A percentile compares a stretch with the other conserved stretches of the same genome.
Evolutionary conservation across 1,284 basidiomycete species (phyloP).

Genomic region (Wallemia hederae): DNA sequence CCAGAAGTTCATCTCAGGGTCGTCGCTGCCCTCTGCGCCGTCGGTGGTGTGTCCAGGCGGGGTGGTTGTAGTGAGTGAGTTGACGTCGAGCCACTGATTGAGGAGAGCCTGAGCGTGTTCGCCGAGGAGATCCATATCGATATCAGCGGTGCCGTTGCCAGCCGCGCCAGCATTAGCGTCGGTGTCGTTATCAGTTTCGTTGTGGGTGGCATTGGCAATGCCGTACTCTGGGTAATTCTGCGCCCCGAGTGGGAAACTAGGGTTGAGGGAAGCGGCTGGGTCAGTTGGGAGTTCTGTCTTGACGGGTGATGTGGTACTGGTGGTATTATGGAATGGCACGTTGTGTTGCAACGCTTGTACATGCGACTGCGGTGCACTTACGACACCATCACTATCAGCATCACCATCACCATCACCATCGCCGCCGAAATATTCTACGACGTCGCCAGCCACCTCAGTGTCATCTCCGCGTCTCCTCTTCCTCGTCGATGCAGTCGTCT

Average conservation of each 20-base stretch:
- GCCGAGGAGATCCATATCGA: not conserved
- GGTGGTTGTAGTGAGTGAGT: not conserved
- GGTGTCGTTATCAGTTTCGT: no score
- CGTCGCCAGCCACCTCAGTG: not conserved
- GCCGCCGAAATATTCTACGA: no score
- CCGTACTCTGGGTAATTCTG: not conserved
- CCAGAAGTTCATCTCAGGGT: not conserved
- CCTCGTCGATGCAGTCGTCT: no score
- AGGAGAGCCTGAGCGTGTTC: not conserved
- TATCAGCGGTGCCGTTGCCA: not conserved
- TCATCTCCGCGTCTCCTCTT: not conserved
- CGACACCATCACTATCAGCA: no score
- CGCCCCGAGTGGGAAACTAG: not conserved
- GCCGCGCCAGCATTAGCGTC: no score
- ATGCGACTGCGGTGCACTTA: no score
- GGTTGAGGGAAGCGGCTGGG: not conserved
- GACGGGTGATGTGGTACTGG: no score
- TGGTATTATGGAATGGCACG: no score
- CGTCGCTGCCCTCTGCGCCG: not conserved
- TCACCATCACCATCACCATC: no score
- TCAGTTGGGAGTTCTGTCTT: not conserved
- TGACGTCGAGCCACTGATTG: not conserved
- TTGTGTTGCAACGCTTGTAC: no score
- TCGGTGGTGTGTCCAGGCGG: not conserved
- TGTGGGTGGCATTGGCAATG: no score